phyloP scores from a whole-genome alignment of 2,329 filamentous ascomycete species.

The Cadophora malorum region DNA sequence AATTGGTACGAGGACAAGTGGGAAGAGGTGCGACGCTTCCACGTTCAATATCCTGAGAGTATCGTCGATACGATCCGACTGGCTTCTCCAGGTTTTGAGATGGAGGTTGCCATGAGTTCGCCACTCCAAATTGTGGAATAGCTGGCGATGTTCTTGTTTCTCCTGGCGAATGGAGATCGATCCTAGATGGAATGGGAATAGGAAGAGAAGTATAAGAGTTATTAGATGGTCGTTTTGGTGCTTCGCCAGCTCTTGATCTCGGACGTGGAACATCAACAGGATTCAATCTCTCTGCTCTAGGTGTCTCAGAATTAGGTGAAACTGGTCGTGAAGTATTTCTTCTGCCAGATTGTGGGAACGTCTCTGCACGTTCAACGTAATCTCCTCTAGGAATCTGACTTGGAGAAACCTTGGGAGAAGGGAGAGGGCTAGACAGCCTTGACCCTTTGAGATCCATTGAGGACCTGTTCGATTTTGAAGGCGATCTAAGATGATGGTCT shows the following conservation, averaged over 20 bases:
- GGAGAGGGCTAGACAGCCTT: conserved; percentile 36
- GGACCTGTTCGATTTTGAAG: conserved; percentile 39
- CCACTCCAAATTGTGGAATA: conserved; percentile 34
- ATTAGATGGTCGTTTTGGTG: conserved; percentile 16
- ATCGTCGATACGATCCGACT: conserved; percentile 57
- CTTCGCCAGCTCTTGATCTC: conserved; percentile 33
- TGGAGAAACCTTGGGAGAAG: conserved; percentile 43
- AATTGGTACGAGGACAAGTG: conserved; percentile 71
- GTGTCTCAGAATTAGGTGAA: conserved; percentile 39
- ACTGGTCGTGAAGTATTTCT: conserved; percentile 35
- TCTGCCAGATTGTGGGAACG: conserved; percentile 34
- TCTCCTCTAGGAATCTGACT: conserved; percentile 37
- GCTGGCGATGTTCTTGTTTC: conserved; percentile 32
- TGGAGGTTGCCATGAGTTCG: conserved; percentile 53
- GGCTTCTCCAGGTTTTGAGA: conserved; percentile 47
- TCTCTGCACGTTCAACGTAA: conserved; percentile 39
- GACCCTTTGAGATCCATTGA: conserved; percentile 35
- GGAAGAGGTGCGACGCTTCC: conserved; percentile 59
- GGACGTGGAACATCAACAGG: conserved; percentile 35
- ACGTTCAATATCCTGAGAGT: conserved; percentile 58
- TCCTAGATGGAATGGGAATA: conserved; percentile 38
- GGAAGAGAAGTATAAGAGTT: conserved; percentile 30
- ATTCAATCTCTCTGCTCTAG: conserved; percentile 37
- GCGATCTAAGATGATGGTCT: conserved; percentile 35
- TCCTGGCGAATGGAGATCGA: conserved; percentile 33